Conservation (phyloP, 192 early-diverging fungal genomes). For the Gonapodya sp. region DNA sequence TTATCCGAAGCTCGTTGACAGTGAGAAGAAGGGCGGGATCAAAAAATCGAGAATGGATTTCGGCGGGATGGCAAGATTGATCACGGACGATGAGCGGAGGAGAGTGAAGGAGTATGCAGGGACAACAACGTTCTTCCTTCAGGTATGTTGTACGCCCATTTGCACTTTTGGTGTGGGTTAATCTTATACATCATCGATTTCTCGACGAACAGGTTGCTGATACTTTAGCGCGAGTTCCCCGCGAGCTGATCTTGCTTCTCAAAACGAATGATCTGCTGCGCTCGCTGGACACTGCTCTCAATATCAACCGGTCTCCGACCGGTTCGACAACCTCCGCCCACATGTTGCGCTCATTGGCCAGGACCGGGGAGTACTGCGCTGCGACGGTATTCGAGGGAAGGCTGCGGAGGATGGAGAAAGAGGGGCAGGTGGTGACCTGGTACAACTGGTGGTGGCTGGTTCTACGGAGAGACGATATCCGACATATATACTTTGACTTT, state of each 20-base stretch:
- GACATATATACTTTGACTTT: background rate
- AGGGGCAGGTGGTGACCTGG: background rate
- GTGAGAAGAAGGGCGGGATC: background rate
- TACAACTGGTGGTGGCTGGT: background rate
- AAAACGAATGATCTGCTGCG: slow-evolving; percentile 88
- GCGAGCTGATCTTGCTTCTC: slow-evolving; percentile 74
- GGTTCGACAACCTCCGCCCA: background rate
- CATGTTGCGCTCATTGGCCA: background rate
- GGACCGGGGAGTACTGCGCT: background rate
- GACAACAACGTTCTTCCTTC: slow-evolving; percentile 38
- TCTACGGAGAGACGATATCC: background rate
- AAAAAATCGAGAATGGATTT: background rate
- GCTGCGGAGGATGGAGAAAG: background rate
- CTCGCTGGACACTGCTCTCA: slow-evolving; percentile 16
- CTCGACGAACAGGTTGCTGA: slow-evolving; percentile 51
- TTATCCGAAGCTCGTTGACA: background rate
- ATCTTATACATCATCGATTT: too few species aligned
- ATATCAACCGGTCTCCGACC: background rate
- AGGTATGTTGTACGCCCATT: background rate
- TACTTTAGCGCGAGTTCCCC: slow-evolving; percentile 72
- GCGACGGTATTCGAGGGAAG: background rate
- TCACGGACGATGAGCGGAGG: slow-evolving; percentile 36
- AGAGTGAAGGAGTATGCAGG: slow-evolving; percentile 44
- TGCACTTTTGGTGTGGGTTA: too few species aligned
- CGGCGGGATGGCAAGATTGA: slow-evolving; percentile 27